Evolutionary conservation across 2,329 filamentous ascomycete species (phyloP), one percentile per base, ranked within the genome.

Genomic region (Fusarium annulatum): DNA sequence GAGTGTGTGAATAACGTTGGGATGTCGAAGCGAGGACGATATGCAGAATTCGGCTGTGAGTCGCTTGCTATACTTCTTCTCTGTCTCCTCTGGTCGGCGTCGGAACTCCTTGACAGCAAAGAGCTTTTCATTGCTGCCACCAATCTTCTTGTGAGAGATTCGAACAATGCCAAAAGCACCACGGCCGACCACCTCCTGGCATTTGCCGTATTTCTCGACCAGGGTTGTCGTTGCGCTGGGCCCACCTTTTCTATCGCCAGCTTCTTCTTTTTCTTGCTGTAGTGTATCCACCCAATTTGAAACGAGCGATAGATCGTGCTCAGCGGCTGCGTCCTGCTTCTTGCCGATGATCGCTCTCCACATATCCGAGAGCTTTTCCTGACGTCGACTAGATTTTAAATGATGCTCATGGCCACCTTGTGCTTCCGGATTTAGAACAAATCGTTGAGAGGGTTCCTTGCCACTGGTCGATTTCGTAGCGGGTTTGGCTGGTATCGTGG

Each of bases 81-180:
- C 92, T 19, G 94, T 97, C 84, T 99, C 96, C 78, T 97, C 94
- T 2, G 96, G 95, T 55, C 95, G 90, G 73, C 96, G 93, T 67
- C 96, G 94, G 85, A 99, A 99, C 83, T 99, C 96, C 84, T 99
- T 99, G 80, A 99, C 96, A 42, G 96, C 96, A 80, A 96, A 99
- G 15, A 99, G 88, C 84, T 97, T 95, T 84, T 98, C 96, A 76
- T 89, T 91, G 77, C 89, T 91, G 78, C 92, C 93, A 19, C 94
- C 93, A 69, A 97, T 89, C 69, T 94, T 92, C 85, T 99, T 99
- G 89, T 98, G 96, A 21, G 96, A 97, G 82, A 98, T 97, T 69
- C 96, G 91, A 73, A 99, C 96, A 72, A 99, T 97, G 64, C 96
- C 96, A 82, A 99, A 99, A 46, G 96, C 96, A 69, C 96, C 96